Percentiles rank a stretch among this genome's conserved stretches.
phyloP scores from a whole-genome alignment of 2,329 filamentous ascomycete genomes.

The Colletotrichum paranaense region DNA sequence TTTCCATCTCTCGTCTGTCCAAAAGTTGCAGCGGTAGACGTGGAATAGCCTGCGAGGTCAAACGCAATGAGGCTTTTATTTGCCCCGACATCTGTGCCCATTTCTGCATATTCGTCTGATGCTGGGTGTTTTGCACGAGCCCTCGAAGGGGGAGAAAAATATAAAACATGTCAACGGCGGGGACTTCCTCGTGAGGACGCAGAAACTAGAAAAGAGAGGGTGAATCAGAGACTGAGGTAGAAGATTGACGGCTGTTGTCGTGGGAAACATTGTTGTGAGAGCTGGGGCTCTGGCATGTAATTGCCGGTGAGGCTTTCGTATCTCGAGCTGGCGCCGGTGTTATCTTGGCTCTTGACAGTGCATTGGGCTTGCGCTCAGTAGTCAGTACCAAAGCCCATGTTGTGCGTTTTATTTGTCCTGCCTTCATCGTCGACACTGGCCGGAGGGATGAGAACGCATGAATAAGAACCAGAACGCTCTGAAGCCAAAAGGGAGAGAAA shows the following conservation, averaged over 20 bases:
- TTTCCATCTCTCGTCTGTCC: background rate
- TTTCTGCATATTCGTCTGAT: slow-evolving; percentile 29
- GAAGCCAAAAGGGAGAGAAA: background rate
- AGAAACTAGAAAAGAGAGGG: background rate
- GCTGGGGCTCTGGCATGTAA: slow-evolving; percentile 13
- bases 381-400: slow-evolving; percentile 1
- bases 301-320: slow-evolving; percentile 13
- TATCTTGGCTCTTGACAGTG: slow-evolving; percentile 10
- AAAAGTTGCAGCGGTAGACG: background rate
- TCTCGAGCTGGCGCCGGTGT: background rate
- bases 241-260: background rate
- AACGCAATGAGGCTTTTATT: slow-evolving; percentile 9
- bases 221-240: background rate
- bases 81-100: slow-evolving; percentile 24
- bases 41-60: slow-evolving; percentile 25
- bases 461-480: background rate
- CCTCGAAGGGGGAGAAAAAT: background rate
- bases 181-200: background rate
- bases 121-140: slow-evolving; percentile 19
- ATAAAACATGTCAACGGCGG: background rate
- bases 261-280: background rate
- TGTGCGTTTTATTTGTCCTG: background rate
- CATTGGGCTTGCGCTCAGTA: slow-evolving; percentile 30
- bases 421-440: background rate
- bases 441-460: background rate